These are phyloP conservation scores for Apophysomyces variabilis DNA, from an alignment of 371 early-diverging fungal genomes.

Conservation along the genomic window DNA sequence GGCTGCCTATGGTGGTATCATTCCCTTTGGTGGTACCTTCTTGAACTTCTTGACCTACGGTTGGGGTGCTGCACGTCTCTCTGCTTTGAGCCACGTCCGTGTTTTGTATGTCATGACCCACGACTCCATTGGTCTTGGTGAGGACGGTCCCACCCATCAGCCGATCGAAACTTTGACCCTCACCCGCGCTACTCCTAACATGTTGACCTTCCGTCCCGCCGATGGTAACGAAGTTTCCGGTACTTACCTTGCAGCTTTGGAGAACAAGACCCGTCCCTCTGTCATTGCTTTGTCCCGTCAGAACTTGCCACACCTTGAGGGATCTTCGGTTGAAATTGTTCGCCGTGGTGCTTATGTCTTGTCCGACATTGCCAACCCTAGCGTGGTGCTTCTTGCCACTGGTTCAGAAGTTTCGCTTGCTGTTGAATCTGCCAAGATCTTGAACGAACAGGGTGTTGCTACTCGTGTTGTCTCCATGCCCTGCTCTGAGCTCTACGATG, in stretches of 20 bases:
- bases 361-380: constrained; percentile 52
- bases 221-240: constrained; percentile 97
- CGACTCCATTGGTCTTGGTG: constrained; percentile 99
- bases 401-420: constrained; percentile 95
- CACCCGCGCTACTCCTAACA: constrained; percentile 96
- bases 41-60: constrained; percentile 95
- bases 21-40: constrained; percentile 97
- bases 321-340: constrained; percentile 79
- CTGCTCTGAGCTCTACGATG: constrained; percentile 90
- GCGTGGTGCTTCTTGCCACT: constrained; percentile 83
- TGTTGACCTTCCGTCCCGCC: constrained; percentile 91
- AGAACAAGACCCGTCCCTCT: constrained; percentile 73
- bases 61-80: constrained; percentile 91
- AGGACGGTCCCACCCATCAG: constrained; percentile 99
- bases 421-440: constrained; percentile 76
- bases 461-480: constrained; percentile 95
- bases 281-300: constrained; percentile 95
- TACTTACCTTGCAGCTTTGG: constrained; percentile 84
- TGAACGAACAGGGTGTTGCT: constrained; percentile 56
- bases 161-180: constrained; percentile 96
- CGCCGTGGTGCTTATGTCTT: constrained; percentile 83
- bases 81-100: constrained; percentile 87
- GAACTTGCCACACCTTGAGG: constrained; percentile 89
- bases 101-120: constrained; percentile 98
- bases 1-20: constrained; percentile 86